These are phyloP conservation scores for Hypoxylon perforatum DNA, from an alignment of 495 filamentous ascomycete genomes.

Conservation along the genomic window DNA sequence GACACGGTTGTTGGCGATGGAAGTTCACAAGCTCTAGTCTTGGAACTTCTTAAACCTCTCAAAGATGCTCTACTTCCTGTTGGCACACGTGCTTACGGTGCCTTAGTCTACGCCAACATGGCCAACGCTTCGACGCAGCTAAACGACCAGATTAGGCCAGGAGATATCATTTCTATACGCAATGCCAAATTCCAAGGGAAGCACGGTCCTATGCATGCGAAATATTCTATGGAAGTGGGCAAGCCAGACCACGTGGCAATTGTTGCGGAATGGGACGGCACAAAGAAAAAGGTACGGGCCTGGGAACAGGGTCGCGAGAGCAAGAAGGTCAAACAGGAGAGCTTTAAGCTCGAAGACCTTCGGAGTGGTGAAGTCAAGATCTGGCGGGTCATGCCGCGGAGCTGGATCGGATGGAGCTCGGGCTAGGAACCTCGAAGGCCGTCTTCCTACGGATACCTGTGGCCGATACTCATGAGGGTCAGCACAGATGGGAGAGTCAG, in stretches of 20 bases:
- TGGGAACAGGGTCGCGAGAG: constrained; percentile 97
- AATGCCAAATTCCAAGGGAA: constrained; percentile 97
- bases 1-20: constrained; percentile 87
- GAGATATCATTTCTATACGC: constrained; percentile 92
- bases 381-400: constrained; percentile 92
- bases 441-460: constrained; percentile 30
- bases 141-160: constrained; percentile 92
- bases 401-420: constrained; percentile 88
- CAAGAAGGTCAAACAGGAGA: constrained; percentile 93
- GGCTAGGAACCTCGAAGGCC: constrained; percentile 41
- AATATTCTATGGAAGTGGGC: constrained; percentile 89
- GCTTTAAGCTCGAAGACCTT: constrained; percentile 91
- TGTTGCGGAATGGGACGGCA: constrained; percentile 99
- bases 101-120: constrained; percentile 90
- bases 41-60: constrained; percentile 80
- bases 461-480: constrained; percentile 40
- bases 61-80: constrained; percentile 81
- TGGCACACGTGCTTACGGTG: constrained; percentile 88
- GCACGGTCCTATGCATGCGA: constrained; percentile 92
- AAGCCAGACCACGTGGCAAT: constrained; percentile 93
- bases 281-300: constrained; percentile 94
- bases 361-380: constrained; percentile 96
- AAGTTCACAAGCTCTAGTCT: constrained; percentile 76
- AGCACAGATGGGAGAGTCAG: constrained; percentile 34
- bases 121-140: constrained; percentile 91